A percentile compares a stretch with the other conserved stretches of the same genome.
Conservation (phyloP, 495 filamentous ascomycete genomes). For the Hypoxylon fragiforme region DNA sequence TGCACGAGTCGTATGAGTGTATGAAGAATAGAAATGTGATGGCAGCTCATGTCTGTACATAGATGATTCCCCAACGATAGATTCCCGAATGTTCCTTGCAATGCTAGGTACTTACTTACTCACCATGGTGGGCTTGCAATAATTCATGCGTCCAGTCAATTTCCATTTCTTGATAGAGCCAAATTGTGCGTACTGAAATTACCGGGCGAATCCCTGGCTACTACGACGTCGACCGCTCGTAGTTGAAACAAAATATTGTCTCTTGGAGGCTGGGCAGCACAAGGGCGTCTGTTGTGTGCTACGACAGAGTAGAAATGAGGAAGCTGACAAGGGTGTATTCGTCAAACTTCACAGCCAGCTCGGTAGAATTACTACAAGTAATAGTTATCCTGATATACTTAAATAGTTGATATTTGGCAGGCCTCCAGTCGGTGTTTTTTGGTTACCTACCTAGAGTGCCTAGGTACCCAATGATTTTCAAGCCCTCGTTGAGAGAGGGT, state of each 20-base stretch:
- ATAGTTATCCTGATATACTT: too few relatives aligned
- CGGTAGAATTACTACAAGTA: not conserved
- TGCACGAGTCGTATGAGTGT: slow-evolving; percentile 25
- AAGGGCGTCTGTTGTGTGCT: not conserved
- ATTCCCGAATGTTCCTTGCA: slow-evolving; percentile 3
- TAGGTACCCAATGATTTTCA: not conserved
- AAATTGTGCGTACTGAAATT: too few relatives aligned
- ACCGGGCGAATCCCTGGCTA: too few relatives aligned
- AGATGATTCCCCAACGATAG: slow-evolving; percentile 33
- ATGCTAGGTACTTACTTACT: too few relatives aligned
- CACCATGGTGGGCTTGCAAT: too few relatives aligned
- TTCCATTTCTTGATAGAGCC: too few relatives aligned
- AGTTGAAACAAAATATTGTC: too few relatives aligned
- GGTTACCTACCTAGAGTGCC: not conserved
- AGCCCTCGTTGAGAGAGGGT: too few relatives aligned
- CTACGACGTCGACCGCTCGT: too few relatives aligned
- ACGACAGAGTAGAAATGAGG: not conserved
- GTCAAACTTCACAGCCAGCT: not conserved
- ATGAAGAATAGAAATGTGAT: slow-evolving; percentile 23
- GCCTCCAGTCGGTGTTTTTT: not conserved
- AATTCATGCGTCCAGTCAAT: too few relatives aligned
- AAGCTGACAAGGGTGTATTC: not conserved
- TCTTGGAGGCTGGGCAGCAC: not conserved
- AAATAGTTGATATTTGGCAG: too few relatives aligned
- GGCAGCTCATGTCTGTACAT: slow-evolving; percentile 17